Conservation (phyloP, 345 rosid genomes). For the Turnera subulata region DNA sequence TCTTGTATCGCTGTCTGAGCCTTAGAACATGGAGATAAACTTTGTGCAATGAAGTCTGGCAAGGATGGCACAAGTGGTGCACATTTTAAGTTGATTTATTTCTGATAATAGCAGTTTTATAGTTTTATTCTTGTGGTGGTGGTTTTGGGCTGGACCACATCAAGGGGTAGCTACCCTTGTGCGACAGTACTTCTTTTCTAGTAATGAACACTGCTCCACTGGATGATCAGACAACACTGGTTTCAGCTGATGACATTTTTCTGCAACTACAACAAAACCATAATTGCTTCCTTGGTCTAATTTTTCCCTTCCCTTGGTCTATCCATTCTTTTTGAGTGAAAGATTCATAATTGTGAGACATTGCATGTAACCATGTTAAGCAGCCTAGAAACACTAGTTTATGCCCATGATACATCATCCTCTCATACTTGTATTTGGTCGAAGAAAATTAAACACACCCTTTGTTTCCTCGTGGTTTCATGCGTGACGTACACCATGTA, state of each 20-base stretch:
- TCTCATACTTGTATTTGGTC: background rate
- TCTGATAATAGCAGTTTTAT: constrained; percentile 1
- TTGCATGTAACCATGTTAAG: background rate
- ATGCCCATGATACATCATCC: background rate
- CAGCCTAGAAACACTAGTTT: background rate
- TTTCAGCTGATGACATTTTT: background rate
- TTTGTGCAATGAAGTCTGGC: constrained; percentile 15
- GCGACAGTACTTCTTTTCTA: background rate
- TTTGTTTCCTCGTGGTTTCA: background rate
- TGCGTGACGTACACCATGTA: background rate
- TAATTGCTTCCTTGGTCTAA: background rate
- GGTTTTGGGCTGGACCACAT: constrained; percentile 34
- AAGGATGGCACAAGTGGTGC: constrained; percentile 16
- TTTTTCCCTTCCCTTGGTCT: background rate
- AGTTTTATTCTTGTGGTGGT: constrained; percentile 24
- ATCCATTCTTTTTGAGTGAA: background rate
- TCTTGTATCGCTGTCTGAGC: constrained; percentile 28
- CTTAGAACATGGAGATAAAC: constrained; percentile 31
- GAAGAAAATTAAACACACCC: background rate
- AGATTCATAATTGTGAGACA: background rate
- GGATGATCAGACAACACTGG: background rate
- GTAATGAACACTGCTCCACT: constrained; percentile 4
- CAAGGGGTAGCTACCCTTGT: background rate
- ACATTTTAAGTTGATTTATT: constrained; percentile 16
- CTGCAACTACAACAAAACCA: background rate